A percentile compares a stretch with the other conserved stretches of the same genome.
Conservation (phyloP, 2,329 filamentous ascomycete species). For the Escovopsis sp. region DNA sequence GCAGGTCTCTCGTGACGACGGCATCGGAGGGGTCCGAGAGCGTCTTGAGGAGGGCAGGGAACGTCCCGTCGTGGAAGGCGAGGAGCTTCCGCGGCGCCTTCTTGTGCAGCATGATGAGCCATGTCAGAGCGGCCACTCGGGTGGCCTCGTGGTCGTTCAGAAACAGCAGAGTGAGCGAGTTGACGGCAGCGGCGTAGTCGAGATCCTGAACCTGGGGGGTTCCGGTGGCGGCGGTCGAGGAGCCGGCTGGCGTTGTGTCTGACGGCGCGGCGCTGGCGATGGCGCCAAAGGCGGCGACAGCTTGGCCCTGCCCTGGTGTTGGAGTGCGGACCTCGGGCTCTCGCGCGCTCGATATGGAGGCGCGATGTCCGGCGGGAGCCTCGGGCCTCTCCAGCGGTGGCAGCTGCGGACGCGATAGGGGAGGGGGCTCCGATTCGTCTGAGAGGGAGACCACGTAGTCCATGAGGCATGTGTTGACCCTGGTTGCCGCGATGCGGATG, state of each 20-base stretch:
- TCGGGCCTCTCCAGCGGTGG: slow-evolving; percentile 29
- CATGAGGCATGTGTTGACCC: slow-evolving; percentile 83
- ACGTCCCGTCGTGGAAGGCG: slow-evolving; percentile 93
- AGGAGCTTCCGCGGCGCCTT: slow-evolving; percentile 89
- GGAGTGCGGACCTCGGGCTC: slow-evolving; percentile 38
- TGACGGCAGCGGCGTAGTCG: slow-evolving; percentile 93
- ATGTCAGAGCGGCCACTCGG: slow-evolving; percentile 80
- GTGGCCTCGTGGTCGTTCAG: slow-evolving; percentile 95
- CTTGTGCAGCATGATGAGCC: slow-evolving; percentile 94
- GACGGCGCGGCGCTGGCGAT: slow-evolving; percentile 10
- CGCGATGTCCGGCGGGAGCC: slow-evolving; percentile 31
- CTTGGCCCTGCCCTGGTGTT: slow-evolving; percentile 33
- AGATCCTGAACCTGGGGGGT: slow-evolving; percentile 43
- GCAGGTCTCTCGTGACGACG: slow-evolving; percentile 86
- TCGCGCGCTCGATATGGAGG: slow-evolving; percentile 35
- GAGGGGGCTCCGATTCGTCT: slow-evolving; percentile 39
- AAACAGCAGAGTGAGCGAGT: slow-evolving; percentile 81
- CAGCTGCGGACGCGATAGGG: slow-evolving; percentile 26
- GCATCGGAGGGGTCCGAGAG: slow-evolving; percentile 89
- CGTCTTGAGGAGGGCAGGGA: slow-evolving; percentile 89
- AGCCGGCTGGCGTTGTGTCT: too few species aligned
- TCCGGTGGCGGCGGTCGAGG: slow-evolving; percentile 22
- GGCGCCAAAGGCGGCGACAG: slow-evolving; percentile 17
- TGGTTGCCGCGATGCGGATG: slow-evolving; percentile 73
- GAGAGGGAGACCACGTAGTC: slow-evolving; percentile 87